A percentile compares a stretch with the other conserved stretches of the same genome.
Evolutionary conservation across 805 yeast genomes (phyloP).

Genomic region (Kodamaea nitidulidarum): DNA sequence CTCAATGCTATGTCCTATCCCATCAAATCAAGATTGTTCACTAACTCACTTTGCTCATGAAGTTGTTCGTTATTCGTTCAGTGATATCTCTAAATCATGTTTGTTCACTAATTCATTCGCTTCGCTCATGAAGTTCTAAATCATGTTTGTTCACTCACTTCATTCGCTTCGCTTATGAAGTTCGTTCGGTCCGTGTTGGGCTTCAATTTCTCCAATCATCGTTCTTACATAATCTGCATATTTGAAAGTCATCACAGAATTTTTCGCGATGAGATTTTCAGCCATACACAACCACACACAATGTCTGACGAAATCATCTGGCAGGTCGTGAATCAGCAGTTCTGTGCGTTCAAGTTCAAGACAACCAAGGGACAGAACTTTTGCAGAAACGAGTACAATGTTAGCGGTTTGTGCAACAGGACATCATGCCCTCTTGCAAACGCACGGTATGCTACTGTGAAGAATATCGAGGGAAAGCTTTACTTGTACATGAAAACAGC

Average conservation of each 20-base stretch:
- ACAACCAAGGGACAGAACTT: conserved; percentile 87
- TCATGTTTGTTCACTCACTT: no score
- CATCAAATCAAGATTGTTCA: no score
- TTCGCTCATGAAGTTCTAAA: no score
- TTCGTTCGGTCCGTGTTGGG: no score
- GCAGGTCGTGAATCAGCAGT: conserved; percentile 94
- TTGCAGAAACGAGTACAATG: conserved; percentile 95
- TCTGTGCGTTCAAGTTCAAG: conserved; percentile 90
- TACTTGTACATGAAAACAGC: conserved; percentile 94
- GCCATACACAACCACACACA: background rate
- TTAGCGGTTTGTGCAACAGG: conserved; percentile 87
- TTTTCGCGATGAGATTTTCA: conserved; percentile 8
- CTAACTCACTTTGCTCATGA: no score
- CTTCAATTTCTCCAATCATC: background rate
- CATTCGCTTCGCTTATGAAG: no score
- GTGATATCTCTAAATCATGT: no score
- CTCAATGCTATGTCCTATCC: no score
- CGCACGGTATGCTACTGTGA: conserved; percentile 84
- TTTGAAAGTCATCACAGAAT: conserved; percentile 6
- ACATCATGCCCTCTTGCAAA: conserved; percentile 96
- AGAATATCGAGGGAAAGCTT: conserved; percentile 71
- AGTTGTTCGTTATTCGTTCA: no score
- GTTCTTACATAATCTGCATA: conserved; percentile 5
- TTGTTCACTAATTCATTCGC: no score
- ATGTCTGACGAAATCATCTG: conserved; percentile 85